Percentiles rank a stretch among this genome's conserved stretches.
These are phyloP conservation scores for Fusarium guadeloupense DNA, from an alignment of 2,329 filamentous ascomycete genomes.

Conservation along the genomic window DNA sequence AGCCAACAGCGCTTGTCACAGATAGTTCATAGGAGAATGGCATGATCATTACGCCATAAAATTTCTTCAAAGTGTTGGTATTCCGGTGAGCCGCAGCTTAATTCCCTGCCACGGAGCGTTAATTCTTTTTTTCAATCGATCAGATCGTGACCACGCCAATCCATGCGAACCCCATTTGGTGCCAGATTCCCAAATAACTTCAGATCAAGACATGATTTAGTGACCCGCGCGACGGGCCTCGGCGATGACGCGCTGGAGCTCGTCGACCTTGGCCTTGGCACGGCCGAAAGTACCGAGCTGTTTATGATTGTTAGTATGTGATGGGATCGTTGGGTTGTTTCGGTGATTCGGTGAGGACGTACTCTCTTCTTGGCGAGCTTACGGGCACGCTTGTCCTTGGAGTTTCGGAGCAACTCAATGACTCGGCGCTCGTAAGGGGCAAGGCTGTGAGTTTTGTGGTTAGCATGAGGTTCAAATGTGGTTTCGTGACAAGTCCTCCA, in stretches of 20 bases:
- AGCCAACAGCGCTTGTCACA: background rate
- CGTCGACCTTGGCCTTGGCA: conserved; percentile 99
- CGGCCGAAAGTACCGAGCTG: conserved; percentile 98
- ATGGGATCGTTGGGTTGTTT: too few relatives aligned
- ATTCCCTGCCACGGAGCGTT: conserved; percentile 44
- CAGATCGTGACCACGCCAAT: conserved; percentile 51
- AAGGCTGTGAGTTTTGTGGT: conserved; percentile 63
- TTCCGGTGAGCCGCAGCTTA: conserved; percentile 48
- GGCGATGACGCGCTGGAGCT: conserved; percentile 97
- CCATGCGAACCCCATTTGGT: conserved; percentile 46
- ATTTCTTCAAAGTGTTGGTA: conserved; percentile 47
- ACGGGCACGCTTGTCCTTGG: conserved; percentile 98
- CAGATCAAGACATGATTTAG: conserved; percentile 54
- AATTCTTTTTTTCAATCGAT: conserved; percentile 41
- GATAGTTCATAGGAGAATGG: conserved; percentile 10
- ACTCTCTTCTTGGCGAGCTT: conserved; percentile 99
- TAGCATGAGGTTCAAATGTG: conserved; percentile 31
- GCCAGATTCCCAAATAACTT: conserved; percentile 44
- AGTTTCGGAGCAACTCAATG: conserved; percentile 98
- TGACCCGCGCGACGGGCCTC: conserved; percentile 80
- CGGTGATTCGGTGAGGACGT: conserved; percentile 53
- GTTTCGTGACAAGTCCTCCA: background rate
- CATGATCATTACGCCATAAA: conserved; percentile 40
- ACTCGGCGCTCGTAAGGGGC: conserved; percentile 98
- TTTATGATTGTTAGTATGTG: conserved; percentile 43